Evolutionary conservation across 768 basidiomycete species (phyloP), one percentile per base, ranked within the genome.

Genomic region (Tricholoma sp.): DNA sequence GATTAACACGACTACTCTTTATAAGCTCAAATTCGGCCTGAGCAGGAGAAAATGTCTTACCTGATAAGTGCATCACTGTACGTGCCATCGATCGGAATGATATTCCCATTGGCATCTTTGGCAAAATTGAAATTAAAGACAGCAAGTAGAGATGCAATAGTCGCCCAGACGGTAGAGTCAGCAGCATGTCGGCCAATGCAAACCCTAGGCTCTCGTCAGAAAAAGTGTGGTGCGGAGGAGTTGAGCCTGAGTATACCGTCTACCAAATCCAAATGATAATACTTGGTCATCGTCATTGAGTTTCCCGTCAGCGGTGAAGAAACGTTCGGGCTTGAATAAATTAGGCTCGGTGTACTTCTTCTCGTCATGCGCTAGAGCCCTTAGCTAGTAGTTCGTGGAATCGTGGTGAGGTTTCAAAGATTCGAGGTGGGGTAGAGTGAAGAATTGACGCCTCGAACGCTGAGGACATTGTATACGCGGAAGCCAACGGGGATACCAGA

Each of bases 261-360:
- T 63, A 21, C 72, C 73, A 58, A 72, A 73, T 3, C 71, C 73
- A 55, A 72, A 74, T 7, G 61, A 57, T n/a, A 68, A 59, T 21
- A 57, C 34, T 16, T 52, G 49, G 46, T 62, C 59, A 41, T 66
- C 66, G 18, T 68, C 62, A 16, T 69, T 71, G 9, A 71, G 50
- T 22, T 59, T 58, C 7, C 69, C 68, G 8, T 69, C 57, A 9
- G 58, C 50, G 2, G 59, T 71, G 54, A 86, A 63, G 70, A 79
- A 82, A 39, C 85, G 74, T 57, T 82, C 80, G 3, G 86, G 85
- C n/a, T 74, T 70, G 67, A 85, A 86, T 1, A 58, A 59, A 54
- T 77, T 73, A 4, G 85, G 76, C 41, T 83, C 71, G 9, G 75
- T 72, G 68, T 83, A 86, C 56, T 69, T 72, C 0, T 58, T 63